Conservation (phyloP, 108 stramenopile genomes). For the Cyclotella baltica region DNA sequence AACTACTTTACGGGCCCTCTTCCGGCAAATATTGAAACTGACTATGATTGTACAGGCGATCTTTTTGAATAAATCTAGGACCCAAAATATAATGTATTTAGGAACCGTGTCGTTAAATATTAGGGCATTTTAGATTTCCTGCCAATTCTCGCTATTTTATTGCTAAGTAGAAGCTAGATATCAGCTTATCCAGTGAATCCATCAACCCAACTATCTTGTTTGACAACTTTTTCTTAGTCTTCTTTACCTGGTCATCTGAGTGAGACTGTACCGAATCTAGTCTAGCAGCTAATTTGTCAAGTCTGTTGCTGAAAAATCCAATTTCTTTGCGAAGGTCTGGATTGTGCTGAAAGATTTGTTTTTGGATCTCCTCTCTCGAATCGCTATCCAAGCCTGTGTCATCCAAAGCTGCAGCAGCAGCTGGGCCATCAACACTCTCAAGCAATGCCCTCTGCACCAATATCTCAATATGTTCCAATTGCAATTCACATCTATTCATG, state of each 20-base stretch:
- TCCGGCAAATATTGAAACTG: neutral
- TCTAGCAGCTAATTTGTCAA: slow-evolving; percentile 38
- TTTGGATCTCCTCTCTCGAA: slow-evolving; percentile 13
- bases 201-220: slow-evolving; percentile 45
- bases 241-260: slow-evolving; percentile 44
- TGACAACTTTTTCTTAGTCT: slow-evolving; percentile 42
- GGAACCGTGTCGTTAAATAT: neutral
- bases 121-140: neutral
- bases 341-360: slow-evolving; percentile 37
- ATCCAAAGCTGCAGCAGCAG: neutral
- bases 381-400: neutral
- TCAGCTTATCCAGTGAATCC: slow-evolving; percentile 42
- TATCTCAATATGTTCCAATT: slow-evolving; percentile 48
- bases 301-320: slow-evolving; percentile 32
- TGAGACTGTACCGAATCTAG: slow-evolving; percentile 46
- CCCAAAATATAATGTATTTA: too few species aligned
- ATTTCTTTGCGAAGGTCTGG: slow-evolving; percentile 46
- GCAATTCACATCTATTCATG: slow-evolving; percentile 24
- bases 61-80: too few species aligned
- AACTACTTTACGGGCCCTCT: neutral
- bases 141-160: neutral
- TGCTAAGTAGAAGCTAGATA: slow-evolving; percentile 14
- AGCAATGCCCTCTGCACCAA: slow-evolving; percentile 37
- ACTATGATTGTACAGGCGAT: neutral
- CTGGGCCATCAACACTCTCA: slow-evolving; percentile 44